A percentile compares a stretch with the other conserved stretches of the same genome.
Conservation (phyloP, 2,329 filamentous ascomycete genomes). For the Trichoderma asperellum region DNA sequence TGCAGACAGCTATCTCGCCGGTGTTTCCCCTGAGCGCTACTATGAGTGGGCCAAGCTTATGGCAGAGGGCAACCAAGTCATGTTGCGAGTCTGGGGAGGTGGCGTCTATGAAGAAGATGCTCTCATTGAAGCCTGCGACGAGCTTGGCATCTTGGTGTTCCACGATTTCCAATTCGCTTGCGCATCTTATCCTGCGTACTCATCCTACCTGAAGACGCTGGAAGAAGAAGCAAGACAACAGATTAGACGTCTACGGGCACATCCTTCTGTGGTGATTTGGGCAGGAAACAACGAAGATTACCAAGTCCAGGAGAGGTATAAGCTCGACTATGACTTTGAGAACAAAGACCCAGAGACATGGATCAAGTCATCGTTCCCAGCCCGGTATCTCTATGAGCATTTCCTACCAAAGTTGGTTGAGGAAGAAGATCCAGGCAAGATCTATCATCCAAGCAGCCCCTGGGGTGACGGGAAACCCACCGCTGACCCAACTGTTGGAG, state of each 20-base stretch:
- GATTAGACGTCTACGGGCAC: conserved; percentile 60
- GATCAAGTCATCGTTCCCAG: conserved; percentile 77
- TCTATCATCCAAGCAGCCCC: conserved; percentile 74
- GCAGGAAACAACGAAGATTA: conserved; percentile 86
- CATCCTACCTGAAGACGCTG: conserved; percentile 61
- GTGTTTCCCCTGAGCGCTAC: conserved; percentile 65
- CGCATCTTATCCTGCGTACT: conserved; percentile 66
- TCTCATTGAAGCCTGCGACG: conserved; percentile 70
- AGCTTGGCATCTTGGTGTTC: conserved; percentile 70
- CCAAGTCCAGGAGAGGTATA: conserved; percentile 70
- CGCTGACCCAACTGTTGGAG: conserved; percentile 69
- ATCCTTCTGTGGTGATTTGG: conserved; percentile 73
- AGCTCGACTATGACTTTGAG: conserved; percentile 70
- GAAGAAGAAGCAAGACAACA: conserved; percentile 65
- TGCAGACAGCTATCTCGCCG: conserved; percentile 74
- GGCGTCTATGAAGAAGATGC: conserved; percentile 60
- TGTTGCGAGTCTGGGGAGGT: conserved; percentile 39
- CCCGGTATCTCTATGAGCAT: conserved; percentile 80
- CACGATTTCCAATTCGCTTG: conserved; percentile 76
- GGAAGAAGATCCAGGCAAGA: conserved; percentile 65
- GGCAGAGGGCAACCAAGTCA: conserved; percentile 53
- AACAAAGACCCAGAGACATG: conserved; percentile 75
- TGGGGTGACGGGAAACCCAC: conserved; percentile 66
- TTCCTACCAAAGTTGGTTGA: conserved; percentile 67
- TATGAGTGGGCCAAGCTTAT: conserved; percentile 57